A percentile compares a stretch with the other conserved stretches of the same genome.
Evolutionary conservation across 768 basidiomycete species (phyloP).

Genomic region (Boletus speciosus): DNA sequence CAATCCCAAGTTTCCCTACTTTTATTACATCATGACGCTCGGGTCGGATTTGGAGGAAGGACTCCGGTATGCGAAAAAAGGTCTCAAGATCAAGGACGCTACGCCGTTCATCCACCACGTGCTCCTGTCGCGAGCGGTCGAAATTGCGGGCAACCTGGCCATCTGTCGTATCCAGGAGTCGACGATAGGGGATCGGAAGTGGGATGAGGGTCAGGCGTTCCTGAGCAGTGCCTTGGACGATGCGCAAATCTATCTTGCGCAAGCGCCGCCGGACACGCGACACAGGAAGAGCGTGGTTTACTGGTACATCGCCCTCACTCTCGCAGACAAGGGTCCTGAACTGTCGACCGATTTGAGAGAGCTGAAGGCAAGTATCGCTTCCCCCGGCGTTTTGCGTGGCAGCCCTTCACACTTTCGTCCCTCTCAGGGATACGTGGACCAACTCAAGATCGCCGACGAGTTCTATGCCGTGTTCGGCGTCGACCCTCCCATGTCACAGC

Average conservation of each 20-base stretch:
- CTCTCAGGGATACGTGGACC: constrained; percentile 36
- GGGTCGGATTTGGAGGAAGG: constrained; percentile 47
- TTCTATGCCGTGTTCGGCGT: constrained; percentile 46
- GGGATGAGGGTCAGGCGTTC: constrained; percentile 61
- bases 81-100: constrained; percentile 51
- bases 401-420: background rate
- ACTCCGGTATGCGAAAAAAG: constrained; percentile 62
- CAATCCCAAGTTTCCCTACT: constrained; percentile 59
- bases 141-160: constrained; percentile 58
- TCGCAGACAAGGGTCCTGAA: constrained; percentile 50
- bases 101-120: constrained; percentile 55
- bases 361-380: constrained; percentile 38
- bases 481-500: constrained; percentile 46
- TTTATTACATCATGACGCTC: constrained; percentile 59
- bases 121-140: constrained; percentile 59
- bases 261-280: constrained; percentile 60
- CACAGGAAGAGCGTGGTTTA: constrained; percentile 58
- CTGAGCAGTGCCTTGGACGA: constrained; percentile 59
- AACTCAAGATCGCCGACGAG: constrained; percentile 51
- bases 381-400: background rate
- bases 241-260: constrained; percentile 48
- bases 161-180: constrained; percentile 46
- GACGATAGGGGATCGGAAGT: constrained; percentile 39
- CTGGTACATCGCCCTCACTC: constrained; percentile 54
- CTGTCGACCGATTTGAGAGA: constrained; percentile 48